These are phyloP conservation scores for Chenopodium formosanum DNA, from an alignment of 148 eudicot genomes.

Conservation along the genomic window DNA sequence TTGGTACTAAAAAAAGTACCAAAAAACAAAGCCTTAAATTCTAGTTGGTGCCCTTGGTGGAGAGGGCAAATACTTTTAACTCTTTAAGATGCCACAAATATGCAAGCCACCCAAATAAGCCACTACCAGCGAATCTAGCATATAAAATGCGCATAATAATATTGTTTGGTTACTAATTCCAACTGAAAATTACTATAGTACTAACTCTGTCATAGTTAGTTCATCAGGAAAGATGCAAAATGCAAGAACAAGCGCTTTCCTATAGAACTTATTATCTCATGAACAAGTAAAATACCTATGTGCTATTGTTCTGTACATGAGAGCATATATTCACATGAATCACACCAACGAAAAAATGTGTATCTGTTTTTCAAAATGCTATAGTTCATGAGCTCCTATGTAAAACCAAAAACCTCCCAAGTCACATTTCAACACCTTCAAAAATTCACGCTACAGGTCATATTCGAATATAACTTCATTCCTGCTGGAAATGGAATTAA, in stretches of 20 bases:
- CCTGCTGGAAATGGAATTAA: constrained; percentile 26
- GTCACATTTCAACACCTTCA: neutral
- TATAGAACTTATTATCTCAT: constrained; percentile 1
- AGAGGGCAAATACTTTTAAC: too few relatives aligned
- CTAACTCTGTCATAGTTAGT: neutral
- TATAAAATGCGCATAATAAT: neutral
- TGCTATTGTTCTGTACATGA: constrained; percentile 15
- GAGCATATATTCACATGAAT: constrained; percentile 19
- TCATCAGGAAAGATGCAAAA: neutral
- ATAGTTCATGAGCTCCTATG: neutral
- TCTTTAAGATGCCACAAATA: too few relatives aligned
- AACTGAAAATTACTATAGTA: neutral
- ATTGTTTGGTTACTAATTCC: neutral
- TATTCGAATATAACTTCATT: neutral
- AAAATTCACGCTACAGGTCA: neutral
- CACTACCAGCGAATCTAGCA: neutral
- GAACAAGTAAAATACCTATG: constrained; percentile 5
- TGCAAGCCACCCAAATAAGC: neutral
- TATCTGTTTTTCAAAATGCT: neutral
- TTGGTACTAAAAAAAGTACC: too few relatives aligned
- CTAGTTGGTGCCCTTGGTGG: too few relatives aligned
- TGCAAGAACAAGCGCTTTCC: constrained; percentile 6
- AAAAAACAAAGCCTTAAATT: too few relatives aligned
- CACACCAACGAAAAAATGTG: neutral
- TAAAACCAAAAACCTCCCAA: neutral